phyloP scores from a whole-genome alignment of 495 filamentous ascomycete species.

The Neurospora tetrasperma region DNA sequence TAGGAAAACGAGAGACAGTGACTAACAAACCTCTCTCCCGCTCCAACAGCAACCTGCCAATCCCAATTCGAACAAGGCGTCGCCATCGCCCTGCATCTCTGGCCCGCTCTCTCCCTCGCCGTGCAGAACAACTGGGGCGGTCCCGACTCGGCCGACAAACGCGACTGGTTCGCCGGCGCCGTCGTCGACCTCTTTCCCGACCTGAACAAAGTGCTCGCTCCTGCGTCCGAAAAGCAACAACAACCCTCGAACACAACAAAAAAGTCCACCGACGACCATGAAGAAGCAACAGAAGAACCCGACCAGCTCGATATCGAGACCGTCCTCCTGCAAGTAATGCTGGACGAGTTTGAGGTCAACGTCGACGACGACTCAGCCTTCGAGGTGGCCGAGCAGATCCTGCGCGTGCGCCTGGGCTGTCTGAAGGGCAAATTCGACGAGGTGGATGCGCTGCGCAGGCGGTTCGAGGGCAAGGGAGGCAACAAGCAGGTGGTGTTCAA shows the following conservation, averaged over 20 bases:
- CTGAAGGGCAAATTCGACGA: conserved; percentile 52
- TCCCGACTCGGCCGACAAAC: conserved; percentile 72
- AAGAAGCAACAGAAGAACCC: conserved; percentile 40
- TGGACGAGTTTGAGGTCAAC: conserved; percentile 87
- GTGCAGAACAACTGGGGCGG: conserved; percentile 86
- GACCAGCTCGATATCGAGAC: conserved; percentile 77
- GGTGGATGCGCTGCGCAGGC: conserved; percentile 57
- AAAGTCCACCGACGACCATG: not conserved
- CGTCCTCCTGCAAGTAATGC: conserved; percentile 77
- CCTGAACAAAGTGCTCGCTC: conserved; percentile 33
- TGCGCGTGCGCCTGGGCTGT: conserved; percentile 53
- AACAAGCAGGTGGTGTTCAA: conserved; percentile 48
- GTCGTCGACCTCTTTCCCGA: conserved; percentile 70
- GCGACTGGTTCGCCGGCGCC: conserved; percentile 90
- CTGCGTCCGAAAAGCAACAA: conserved; percentile 7
- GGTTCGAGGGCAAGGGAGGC: conserved; percentile 42
- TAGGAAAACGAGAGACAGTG: not conserved
- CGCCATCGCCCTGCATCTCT: conserved; percentile 67
- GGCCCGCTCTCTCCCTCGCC: conserved; percentile 78
- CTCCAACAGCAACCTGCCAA: conserved; percentile 53
- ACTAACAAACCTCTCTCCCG: conserved; percentile 11
- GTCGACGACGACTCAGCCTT: conserved; percentile 81
- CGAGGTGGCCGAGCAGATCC: conserved; percentile 61
- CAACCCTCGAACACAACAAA: not conserved
- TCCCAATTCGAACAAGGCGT: conserved; percentile 70